Percentiles rank a stretch among this genome's conserved stretches.
These are phyloP conservation scores for Starmerella floricola DNA, from an alignment of 805 yeast genomes.

Conservation along the genomic window DNA sequence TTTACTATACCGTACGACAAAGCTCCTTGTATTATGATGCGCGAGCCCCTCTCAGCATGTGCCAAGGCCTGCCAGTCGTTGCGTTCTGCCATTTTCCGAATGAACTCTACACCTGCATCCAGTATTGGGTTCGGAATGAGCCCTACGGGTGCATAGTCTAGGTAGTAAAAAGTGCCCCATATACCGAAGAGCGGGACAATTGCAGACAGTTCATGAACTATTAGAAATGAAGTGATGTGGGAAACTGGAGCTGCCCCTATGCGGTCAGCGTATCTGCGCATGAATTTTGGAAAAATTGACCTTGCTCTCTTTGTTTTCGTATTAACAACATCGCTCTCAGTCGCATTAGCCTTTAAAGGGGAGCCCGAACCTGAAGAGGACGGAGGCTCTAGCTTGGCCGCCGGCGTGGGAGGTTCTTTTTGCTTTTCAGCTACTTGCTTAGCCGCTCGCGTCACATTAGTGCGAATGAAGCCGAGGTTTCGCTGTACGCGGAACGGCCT, in stretches of 20 bases:
- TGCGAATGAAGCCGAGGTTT: slow-evolving; percentile 2
- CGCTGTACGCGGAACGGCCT: neutral
- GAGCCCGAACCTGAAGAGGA: too few species aligned
- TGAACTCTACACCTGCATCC: slow-evolving; percentile 45
- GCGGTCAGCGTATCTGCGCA: slow-evolving; percentile 40
- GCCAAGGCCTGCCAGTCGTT: slow-evolving; percentile 26
- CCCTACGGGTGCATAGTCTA: slow-evolving; percentile 41
- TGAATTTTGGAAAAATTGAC: slow-evolving; percentile 37
- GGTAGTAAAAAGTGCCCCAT: slow-evolving; percentile 54
- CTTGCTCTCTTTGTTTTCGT: slow-evolving; percentile 2
- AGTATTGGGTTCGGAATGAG: slow-evolving; percentile 46
- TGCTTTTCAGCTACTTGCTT: slow-evolving; percentile 18
- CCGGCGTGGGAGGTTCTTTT: neutral
- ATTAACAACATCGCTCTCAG: too few species aligned
- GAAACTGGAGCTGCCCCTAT: slow-evolving; percentile 47
- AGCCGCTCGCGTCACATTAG: slow-evolving; percentile 24
- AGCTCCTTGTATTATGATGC: slow-evolving; percentile 57
- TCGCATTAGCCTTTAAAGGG: too few species aligned
- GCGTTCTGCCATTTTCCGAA: slow-evolving; percentile 37
- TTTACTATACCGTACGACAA: slow-evolving; percentile 62
- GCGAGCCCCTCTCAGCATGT: slow-evolving; percentile 41
- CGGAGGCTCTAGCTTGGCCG: neutral
- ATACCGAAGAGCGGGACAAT: slow-evolving; percentile 54
- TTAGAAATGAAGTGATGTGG: slow-evolving; percentile 49
- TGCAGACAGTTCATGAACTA: slow-evolving; percentile 67